phyloP scores from a whole-genome alignment of 208 protist species.

The Endotrypanum monterogeii region DNA sequence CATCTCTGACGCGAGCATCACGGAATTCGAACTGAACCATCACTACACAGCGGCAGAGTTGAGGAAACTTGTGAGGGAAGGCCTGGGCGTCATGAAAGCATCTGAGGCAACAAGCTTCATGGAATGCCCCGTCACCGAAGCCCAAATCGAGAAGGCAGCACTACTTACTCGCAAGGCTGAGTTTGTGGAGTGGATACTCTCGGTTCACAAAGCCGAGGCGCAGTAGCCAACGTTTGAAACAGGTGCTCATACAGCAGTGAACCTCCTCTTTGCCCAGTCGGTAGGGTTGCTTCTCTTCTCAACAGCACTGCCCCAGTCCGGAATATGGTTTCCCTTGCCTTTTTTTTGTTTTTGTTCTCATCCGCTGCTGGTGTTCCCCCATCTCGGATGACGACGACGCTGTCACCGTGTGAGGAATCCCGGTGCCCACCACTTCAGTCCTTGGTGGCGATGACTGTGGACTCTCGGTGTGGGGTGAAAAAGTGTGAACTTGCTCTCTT shows the following conservation, averaged over 20 bases:
- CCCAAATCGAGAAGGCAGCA: conserved; percentile 19
- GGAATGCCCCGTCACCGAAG: conserved; percentile 3
- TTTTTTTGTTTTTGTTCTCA: not conserved
- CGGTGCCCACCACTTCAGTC: not conserved
- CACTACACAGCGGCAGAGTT: conserved; percentile 83
- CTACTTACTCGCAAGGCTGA: conserved; percentile 26
- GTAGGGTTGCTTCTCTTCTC: not conserved
- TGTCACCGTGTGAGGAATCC: not conserved
- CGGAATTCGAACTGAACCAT: conserved; percentile 72
- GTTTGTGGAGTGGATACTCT: conserved; percentile 29
- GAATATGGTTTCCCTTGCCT: not conserved
- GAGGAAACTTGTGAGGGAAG: conserved; percentile 40
- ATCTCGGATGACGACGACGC: not conserved
- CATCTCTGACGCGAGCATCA: conserved; percentile 59
- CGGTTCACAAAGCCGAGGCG: not conserved
- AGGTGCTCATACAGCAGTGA: not conserved
- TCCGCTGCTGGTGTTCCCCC: not conserved
- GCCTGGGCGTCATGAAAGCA: conserved; percentile 15
- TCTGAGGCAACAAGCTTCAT: conserved; percentile 14
- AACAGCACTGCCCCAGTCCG: not conserved
- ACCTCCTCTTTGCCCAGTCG: not conserved
- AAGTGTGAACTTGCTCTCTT: not conserved
- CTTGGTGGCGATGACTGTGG: no score
- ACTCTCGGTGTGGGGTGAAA: not conserved
- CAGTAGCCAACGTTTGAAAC: not conserved